Base-by-base conservation (phyloP, 2,329 filamentous ascomycete genomes). In the Cercospora zeae-maydis region DNA sequence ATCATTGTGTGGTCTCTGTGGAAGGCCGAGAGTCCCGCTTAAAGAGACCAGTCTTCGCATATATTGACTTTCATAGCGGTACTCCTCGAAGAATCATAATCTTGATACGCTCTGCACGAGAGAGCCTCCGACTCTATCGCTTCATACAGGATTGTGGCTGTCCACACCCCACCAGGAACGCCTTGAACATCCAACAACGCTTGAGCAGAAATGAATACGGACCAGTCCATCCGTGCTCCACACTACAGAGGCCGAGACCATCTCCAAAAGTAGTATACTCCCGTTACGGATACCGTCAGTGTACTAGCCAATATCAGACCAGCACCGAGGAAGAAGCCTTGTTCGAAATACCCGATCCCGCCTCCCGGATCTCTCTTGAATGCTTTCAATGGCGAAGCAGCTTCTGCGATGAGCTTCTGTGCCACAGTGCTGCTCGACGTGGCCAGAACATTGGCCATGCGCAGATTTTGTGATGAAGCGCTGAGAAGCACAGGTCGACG, bases 1-100 rank as follows among this genome's bases (percentile, higher is more conserved):
- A 74, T 78, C 1, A 37, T 76, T 16, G 75, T 75, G 1, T 81
- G 78, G 78, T 55, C 75, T 2, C 71, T 78, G 27, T 81, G 79
- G 79, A 72, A 70, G 61, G 71, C 72, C 1, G 77, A 80, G 56
- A 58, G 21, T 3, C 13, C 13, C 4, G 21, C 42, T 9, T 49
- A 14, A 49, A 6, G 4, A 4, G 5, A 27, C 24, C 21, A 27
- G 24, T 49, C 24, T 49, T 49, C 21, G 24, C 2, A n/a, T 27
- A 13, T 27, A 6, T 47, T 10, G 42, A 6, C 13, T n/a, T 27
- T 11, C 1, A 2, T 49, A 49, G 24, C 24, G n/a, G 1, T 19
- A 30, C 21, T 8, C 13, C 42, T 49, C 5, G 42, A 27, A 47
- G 42, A 27, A 47, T 8, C 13, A 13, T 27, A 5, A 34, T 13